A percentile compares a stretch with the other conserved stretches of the same genome.
phyloP scores from a whole-genome alignment of 192 early-diverging fungal genomes.

The Coemansia sp. region DNA sequence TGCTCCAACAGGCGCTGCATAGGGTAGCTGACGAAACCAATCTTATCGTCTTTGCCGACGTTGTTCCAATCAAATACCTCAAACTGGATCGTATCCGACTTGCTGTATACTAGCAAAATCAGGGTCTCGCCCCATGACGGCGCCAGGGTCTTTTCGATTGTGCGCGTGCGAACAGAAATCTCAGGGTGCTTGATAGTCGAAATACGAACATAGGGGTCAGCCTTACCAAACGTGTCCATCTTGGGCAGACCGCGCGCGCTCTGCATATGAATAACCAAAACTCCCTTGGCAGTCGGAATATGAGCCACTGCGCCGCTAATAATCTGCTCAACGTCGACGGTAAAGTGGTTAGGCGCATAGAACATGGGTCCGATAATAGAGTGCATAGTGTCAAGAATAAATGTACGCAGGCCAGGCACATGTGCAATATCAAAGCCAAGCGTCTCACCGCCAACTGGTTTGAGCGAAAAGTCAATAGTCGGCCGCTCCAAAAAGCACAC shows the following conservation, averaged over 20 bases:
- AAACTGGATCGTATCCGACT: conserved; percentile 72
- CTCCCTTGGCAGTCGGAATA: conserved; percentile 77
- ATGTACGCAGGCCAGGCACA: conserved; percentile 79
- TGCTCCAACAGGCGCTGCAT: conserved; percentile 56
- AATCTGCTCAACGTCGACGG: conserved; percentile 76
- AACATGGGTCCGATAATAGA: conserved; percentile 77
- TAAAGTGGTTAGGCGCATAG: conserved; percentile 79
- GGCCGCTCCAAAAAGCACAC: conserved; percentile 86
- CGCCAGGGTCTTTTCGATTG: conserved; percentile 72
- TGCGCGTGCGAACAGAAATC: conserved; percentile 62
- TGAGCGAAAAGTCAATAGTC: conserved; percentile 82
- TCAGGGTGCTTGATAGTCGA: conserved; percentile 68
- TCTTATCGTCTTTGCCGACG: conserved; percentile 68
- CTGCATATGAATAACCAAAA: conserved; percentile 77
- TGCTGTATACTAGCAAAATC: conserved; percentile 72
- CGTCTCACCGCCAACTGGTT: conserved; percentile 84
- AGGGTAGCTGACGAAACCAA: conserved; percentile 52
- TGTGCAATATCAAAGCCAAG: conserved; percentile 87
- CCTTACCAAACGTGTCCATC: conserved; percentile 80
- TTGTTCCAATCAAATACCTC: conserved; percentile 83
- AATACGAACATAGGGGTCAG: conserved; percentile 85
- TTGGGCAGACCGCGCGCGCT: conserved; percentile 83
- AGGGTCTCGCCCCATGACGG: conserved; percentile 87
- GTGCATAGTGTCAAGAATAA: conserved; percentile 74
- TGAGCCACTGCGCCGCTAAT: conserved; percentile 68